Conservation (phyloP, 352 stramenopile genomes). For the Aphanomyces stellatus region DNA sequence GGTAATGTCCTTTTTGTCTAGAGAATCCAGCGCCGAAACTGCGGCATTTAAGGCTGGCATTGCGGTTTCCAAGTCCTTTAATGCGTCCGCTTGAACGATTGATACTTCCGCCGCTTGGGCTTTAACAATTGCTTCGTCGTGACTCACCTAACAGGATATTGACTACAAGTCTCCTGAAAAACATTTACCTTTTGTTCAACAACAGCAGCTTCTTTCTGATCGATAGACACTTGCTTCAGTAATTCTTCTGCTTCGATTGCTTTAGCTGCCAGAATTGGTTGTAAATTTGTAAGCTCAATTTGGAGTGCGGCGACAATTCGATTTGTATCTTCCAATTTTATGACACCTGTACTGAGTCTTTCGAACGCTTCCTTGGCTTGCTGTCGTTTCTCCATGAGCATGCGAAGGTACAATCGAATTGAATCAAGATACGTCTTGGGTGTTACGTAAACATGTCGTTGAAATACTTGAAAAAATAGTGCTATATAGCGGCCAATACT, state of each 20-base stretch:
- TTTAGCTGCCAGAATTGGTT: slow-evolving; percentile 87
- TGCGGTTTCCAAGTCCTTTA: slow-evolving; percentile 90
- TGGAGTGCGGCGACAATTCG: slow-evolving; percentile 89
- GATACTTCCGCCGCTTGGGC: slow-evolving; percentile 89
- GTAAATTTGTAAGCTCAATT: slow-evolving; percentile 86
- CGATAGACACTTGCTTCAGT: slow-evolving; percentile 87
- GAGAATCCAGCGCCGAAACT: slow-evolving; percentile 78
- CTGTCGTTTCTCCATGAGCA: slow-evolving; percentile 84
- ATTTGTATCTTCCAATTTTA: slow-evolving; percentile 93
- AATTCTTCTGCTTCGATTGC: slow-evolving; percentile 86
- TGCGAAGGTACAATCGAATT: slow-evolving; percentile 90
- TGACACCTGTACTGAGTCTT: slow-evolving; percentile 87
- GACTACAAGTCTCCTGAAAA: neutral
- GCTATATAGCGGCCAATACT: slow-evolving; percentile 83
- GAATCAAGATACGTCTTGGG: slow-evolving; percentile 94
- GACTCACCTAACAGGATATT: slow-evolving; percentile 73
- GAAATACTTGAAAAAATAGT: slow-evolving; percentile 82
- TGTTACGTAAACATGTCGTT: slow-evolving; percentile 91
- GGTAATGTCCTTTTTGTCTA: slow-evolving; percentile 92
- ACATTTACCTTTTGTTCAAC: slow-evolving; percentile 32
- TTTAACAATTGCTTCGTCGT: slow-evolving; percentile 75
- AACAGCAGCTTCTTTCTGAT: slow-evolving; percentile 86
- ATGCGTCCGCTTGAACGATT: slow-evolving; percentile 83
- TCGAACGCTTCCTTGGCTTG: slow-evolving; percentile 74
- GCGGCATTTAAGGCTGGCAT: slow-evolving; percentile 87